Base-by-base conservation (phyloP, 169 alveolate genomes). In the Plasmodium vinckei region DNA sequence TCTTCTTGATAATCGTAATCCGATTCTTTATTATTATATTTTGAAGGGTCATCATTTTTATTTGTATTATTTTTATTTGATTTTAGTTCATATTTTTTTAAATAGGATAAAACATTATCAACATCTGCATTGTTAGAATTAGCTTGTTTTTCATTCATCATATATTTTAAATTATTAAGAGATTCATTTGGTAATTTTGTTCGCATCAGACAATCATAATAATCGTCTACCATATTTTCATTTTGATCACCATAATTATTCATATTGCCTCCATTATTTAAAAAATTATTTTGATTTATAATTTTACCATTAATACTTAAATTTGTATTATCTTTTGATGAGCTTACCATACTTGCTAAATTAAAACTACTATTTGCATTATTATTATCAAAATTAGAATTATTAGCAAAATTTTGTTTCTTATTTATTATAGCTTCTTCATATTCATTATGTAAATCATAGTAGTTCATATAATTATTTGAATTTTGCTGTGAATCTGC, bases 121-220 rank as follows among this genome's bases (percentile, higher is more conserved):
- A 64, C 67, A n/a, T 77, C 88, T 42, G 88, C 39, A 64, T 64
- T 77, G 42, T 59, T 77, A 12, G 65, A n/a, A 0, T 73, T 27
- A 15, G 63, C 88, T 19, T 63, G 63, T 42, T 77, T 77, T 13
- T 42, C 13, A 13, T 64, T 77, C 53, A 77, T 49, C 88, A 77
- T 77, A 53, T 77, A 77, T 64, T 77, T 77, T 33, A 77, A 23
- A 27, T 69, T 63, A 64, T 77, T 64, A 1, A 75, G 39, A 1
- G 88, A 19, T 25, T 77, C 88, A 39, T 77, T 75, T 2, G 88
- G 15, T 51, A 77, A 51, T 15, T 77, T 77, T 42, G 88, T 64
- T 42, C 88, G 63, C 88, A 77, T 77, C 2, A 77, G 67, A 51
- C 77, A 77, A 9, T 77, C 88, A 77, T 77, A 77, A 77, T 77